Evolutionary conservation across 805 yeast genomes (phyloP).

Genomic region (Sugiyamaella mastotermitis): DNA sequence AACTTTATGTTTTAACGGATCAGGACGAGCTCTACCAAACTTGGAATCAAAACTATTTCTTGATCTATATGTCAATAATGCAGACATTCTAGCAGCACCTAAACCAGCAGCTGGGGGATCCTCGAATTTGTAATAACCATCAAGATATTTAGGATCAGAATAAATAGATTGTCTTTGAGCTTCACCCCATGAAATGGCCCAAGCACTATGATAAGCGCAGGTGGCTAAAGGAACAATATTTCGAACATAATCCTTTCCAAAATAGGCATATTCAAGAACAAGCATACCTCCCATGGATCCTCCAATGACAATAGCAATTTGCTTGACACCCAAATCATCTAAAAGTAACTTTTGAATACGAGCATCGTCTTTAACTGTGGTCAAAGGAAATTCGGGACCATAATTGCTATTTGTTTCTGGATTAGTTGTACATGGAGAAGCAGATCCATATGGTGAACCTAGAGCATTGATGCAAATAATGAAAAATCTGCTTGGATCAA

Average conservation of each 20-base stretch:
- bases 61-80: constrained; percentile 85
- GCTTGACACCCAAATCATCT: constrained; percentile 72
- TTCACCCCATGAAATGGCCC: constrained; percentile 99
- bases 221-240: constrained; percentile 83
- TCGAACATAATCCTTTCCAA: constrained; percentile 60
- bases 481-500: constrained; percentile 84
- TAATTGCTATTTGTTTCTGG: constrained; percentile 68
- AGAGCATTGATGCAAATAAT: constrained; percentile 86
- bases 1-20: constrained; percentile 35
- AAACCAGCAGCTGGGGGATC: constrained; percentile 82
- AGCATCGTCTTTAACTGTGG: constrained; percentile 91
- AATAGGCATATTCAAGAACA: constrained; percentile 80
- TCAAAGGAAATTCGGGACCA: constrained; percentile 94
- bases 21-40: constrained; percentile 80
- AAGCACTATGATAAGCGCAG: constrained; percentile 89
- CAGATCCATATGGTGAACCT: constrained; percentile 95
- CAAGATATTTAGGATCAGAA: constrained; percentile 88
- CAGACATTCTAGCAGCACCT: constrained; percentile 97
- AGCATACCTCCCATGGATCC: constrained; percentile 99
- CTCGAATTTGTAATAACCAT: constrained; percentile 75
- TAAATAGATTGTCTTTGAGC: constrained; percentile 96
- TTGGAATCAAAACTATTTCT: constrained; percentile 86
- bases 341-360: constrained; percentile 68
- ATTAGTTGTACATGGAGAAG: constrained; percentile 82
- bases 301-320: constrained; percentile 82